Base-by-base conservation (phyloP, 2,329 filamentous ascomycete species). In the Scedosporium aurantiacum region DNA sequence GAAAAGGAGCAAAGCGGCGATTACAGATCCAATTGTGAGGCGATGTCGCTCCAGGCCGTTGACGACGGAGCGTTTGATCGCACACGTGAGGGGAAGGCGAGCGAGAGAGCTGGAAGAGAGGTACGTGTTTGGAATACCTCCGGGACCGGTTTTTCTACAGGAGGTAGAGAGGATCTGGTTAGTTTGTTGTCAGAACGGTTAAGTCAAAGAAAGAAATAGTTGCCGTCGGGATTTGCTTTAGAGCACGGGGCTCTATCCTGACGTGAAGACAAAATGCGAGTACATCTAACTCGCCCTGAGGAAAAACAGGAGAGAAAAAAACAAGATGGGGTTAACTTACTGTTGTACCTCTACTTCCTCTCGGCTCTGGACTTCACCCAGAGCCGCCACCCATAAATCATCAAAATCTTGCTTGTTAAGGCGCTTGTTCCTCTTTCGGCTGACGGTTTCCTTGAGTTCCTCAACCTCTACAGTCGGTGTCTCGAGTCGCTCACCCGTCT, bases 371-470 rank as follows among this genome's bases (percentile, higher is more conserved):
- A 92, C 83, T 67, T 92, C 89, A 18, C 86, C 87, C 62, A 92
- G 82, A 2, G 89, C 89, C 64, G 83, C 83, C 28, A 79, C 78
- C 84, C 89, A 94, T 6, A 99, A 82, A 62, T 96, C 90, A 66
- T 97, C 91, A 69, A 99, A 97, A 70, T 97, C 93, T 50, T 88
- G 82, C 69, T 91, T 86, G 65, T 82, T 89, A 83, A 97, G 90
- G 65, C 87, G 86, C 76, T 89, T 93, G 71, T 86, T 89, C 65
- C 88, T 85, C 77, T 89, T 90, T 66, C 85, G 83, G 67, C 82
- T 83, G 65, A 97, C 85, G 62, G 85, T 82, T 65, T 88, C 78
- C 76, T 93, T 96, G 64, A 97, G 78, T 60, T 90, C 87, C 28
- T 85, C 82, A 66, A 92, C 90, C 32, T 79, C 78, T 16, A 84